Evolutionary conservation across 176 grass and related monocot genomes (phyloP).

Genomic region (Zoysia pacifica): DNA sequence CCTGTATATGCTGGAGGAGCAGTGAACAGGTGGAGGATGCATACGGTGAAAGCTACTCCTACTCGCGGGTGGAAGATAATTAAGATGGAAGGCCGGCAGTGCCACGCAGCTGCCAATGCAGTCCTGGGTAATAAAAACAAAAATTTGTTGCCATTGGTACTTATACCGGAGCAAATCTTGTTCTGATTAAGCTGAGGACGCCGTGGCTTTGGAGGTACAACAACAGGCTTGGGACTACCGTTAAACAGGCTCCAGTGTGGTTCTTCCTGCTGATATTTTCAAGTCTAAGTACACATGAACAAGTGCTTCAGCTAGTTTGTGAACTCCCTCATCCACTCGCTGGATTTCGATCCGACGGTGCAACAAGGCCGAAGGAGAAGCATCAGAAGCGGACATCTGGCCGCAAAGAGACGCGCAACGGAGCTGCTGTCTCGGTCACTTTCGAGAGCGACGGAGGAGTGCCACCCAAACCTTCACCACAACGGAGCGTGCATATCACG

Average conservation of each 20-base stretch:
- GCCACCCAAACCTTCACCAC: not conserved
- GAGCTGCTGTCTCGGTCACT: not conserved
- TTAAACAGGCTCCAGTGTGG: no score
- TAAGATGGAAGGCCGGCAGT: constrained; percentile 22
- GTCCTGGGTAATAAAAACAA: no score
- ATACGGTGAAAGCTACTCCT: not conserved
- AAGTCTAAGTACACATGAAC: no score
- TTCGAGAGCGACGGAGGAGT: not conserved
- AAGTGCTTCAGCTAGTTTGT: no score
- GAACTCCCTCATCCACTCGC: no score
- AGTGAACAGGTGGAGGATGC: not conserved
- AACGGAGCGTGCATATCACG: not conserved
- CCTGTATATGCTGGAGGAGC: no score
- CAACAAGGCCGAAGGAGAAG: not conserved
- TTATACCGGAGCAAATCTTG: no score
- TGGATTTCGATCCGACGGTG: not conserved
- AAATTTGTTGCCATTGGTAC: no score
- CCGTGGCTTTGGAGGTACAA: no score
- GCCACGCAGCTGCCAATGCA: not conserved
- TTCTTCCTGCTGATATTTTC: not conserved
- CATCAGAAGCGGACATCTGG: not conserved
- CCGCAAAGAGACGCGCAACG: not conserved
- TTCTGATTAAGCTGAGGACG: no score
- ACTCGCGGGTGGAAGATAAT: not conserved
- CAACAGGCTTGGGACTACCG: no score